phyloP scores from a whole-genome alignment of 1,284 basidiomycete species.

The Anthracocystis setariae region DNA sequence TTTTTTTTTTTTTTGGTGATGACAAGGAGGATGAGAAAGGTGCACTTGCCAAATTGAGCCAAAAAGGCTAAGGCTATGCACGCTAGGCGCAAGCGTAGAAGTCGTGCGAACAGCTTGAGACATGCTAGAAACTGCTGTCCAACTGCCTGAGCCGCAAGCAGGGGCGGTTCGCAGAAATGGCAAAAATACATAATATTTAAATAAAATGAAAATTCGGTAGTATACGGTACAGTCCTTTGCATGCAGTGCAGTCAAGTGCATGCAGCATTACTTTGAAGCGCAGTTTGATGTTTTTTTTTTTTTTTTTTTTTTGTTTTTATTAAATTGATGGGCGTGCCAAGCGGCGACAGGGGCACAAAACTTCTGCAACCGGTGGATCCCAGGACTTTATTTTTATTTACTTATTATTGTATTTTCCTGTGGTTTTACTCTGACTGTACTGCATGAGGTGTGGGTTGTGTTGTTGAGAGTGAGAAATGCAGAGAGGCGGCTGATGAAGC shows the following conservation, averaged over 20 bases:
- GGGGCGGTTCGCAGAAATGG: background rate
- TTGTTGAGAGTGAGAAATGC: constrained; percentile 1
- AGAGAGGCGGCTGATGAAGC: constrained; percentile 16
- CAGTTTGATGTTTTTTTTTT: background rate
- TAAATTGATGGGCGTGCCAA: too few relatives aligned
- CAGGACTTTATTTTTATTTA: background rate
- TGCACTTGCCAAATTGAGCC: constrained; percentile 18
- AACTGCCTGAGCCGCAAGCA: too few relatives aligned
- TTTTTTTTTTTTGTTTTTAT: background rate
- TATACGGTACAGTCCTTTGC: background rate
- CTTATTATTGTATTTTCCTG: background rate
- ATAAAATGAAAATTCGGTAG: background rate
- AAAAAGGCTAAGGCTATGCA: background rate
- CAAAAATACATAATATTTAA: background rate
- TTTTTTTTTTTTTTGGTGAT: too few relatives aligned
- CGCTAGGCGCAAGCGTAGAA: constrained; percentile 15
- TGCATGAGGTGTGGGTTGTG: background rate
- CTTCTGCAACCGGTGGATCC: constrained; percentile 1
- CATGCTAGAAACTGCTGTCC: background rate
- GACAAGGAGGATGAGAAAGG: background rate
- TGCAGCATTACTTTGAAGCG: background rate
- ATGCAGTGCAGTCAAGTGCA: background rate
- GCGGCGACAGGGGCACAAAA: background rate
- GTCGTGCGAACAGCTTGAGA: constrained; percentile 2
- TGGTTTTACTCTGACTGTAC: background rate